phyloP scores from a whole-genome alignment of 805 yeast genomes.

The Saccharomycodes ludwigii region DNA sequence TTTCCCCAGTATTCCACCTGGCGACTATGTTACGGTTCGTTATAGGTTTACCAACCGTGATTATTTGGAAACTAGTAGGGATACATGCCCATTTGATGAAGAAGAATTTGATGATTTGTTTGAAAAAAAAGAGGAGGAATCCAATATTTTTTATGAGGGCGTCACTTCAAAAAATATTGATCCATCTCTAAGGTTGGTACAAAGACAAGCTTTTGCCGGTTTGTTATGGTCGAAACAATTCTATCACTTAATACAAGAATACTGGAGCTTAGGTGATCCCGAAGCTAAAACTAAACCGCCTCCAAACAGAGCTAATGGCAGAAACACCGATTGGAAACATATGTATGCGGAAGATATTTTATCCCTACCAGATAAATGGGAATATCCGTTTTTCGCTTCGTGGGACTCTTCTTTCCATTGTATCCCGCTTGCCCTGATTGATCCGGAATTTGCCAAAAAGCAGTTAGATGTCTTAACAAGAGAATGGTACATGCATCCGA shows the following conservation, averaged over 20 bases:
- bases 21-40: slow-evolving; percentile 76
- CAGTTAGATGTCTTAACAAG: slow-evolving; percentile 77
- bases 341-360: slow-evolving; percentile 77
- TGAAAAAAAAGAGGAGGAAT: slow-evolving; percentile 67
- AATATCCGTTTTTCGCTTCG: slow-evolving; percentile 90
- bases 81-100: slow-evolving; percentile 41
- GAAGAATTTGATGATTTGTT: slow-evolving; percentile 59
- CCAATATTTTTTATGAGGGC: slow-evolving; percentile 87
- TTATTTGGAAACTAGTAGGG: slow-evolving; percentile 6
- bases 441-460: slow-evolving; percentile 81
- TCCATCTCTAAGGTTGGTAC: slow-evolving; percentile 68
- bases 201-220: slow-evolving; percentile 91
- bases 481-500: slow-evolving; percentile 97
- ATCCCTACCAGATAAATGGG: slow-evolving; percentile 92
- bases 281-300: slow-evolving; percentile 64
- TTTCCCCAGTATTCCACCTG: slow-evolving; percentile 73
- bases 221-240: slow-evolving; percentile 89
- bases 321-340: slow-evolving; percentile 84
- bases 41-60: slow-evolving; percentile 45
- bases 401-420: slow-evolving; percentile 97
- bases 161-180: slow-evolving; percentile 75
- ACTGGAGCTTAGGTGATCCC: slow-evolving; percentile 85
- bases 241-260: slow-evolving; percentile 72
- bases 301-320: slow-evolving; percentile 67
- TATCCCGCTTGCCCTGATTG: slow-evolving; percentile 84